Evolutionary conservation across 306 rosid genomes (phyloP).

Genomic region (Casuarina equisetifolia): DNA sequence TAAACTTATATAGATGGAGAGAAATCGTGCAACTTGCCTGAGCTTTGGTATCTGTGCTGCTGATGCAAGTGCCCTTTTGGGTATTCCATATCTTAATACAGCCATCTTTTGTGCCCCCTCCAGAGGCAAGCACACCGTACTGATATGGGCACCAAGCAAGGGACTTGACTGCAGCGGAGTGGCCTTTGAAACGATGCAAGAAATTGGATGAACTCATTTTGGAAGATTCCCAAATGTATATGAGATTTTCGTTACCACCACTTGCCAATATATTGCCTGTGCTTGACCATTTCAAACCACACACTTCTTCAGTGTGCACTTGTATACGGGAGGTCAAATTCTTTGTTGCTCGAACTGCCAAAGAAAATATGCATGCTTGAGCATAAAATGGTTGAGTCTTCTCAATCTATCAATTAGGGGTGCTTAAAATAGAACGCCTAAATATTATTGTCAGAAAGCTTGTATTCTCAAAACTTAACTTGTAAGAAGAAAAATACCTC

Average conservation of each 20-base stretch:
- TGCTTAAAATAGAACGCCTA: background rate
- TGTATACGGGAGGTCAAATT: conserved; percentile 40
- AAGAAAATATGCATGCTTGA: conserved; percentile 6
- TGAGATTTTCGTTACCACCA: conserved; percentile 74
- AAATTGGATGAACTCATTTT: conserved; percentile 65
- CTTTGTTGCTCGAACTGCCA: conserved; percentile 56
- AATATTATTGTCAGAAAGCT: no score
- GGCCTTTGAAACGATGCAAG: conserved; percentile 61
- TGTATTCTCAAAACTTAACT: no score
- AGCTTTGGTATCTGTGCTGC: conserved; percentile 57
- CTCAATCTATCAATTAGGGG: background rate
- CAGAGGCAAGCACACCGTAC: conserved; percentile 64
- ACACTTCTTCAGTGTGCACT: conserved; percentile 59
- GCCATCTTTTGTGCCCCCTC: conserved; percentile 77
- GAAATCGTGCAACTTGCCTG: conserved; percentile 47
- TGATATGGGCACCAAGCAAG: conserved; percentile 87
- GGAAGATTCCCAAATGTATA: conserved; percentile 69
- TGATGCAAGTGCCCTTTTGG: conserved; percentile 52
- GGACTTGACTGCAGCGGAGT: conserved; percentile 73
- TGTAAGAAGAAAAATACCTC: no score
- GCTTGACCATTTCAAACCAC: conserved; percentile 78
- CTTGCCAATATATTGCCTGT: conserved; percentile 70
- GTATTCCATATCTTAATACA: conserved; percentile 73
- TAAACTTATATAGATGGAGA: no score
- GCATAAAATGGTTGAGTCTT: background rate